phyloP scores from a whole-genome alignment of 2,329 filamentous ascomycete species.

The Hymenoscyphus albidus region DNA sequence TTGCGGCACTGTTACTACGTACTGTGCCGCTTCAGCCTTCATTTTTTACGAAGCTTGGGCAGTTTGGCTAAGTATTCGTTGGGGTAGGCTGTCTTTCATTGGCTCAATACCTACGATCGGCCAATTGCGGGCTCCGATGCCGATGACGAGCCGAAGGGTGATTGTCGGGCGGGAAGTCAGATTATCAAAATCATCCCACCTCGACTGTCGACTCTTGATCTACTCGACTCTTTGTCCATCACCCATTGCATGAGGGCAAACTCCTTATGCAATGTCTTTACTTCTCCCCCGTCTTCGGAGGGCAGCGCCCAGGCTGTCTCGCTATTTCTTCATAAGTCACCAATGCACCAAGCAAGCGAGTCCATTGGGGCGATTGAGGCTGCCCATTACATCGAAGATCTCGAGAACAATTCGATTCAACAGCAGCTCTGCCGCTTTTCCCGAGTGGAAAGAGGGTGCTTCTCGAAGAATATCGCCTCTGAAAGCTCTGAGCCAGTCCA shows the following conservation, averaged over 20 bases:
- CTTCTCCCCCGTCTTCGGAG: constrained; percentile 31
- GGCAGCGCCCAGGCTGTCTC: constrained; percentile 28
- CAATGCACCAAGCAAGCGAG: constrained; percentile 28
- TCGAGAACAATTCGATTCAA: constrained; percentile 32
- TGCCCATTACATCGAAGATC: constrained; percentile 23
- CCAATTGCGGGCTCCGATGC: background rate
- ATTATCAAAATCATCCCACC: constrained; percentile 15
- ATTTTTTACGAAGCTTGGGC: no score
- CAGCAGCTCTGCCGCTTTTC: constrained; percentile 25
- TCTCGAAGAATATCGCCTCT: constrained; percentile 24
- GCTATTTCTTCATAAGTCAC: constrained; percentile 33
- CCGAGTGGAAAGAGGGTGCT: constrained; percentile 4
- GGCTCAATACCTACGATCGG: background rate
- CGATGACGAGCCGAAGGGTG: background rate
- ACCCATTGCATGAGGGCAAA: constrained; percentile 6
- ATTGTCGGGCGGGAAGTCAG: no score
- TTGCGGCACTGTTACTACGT: no score
- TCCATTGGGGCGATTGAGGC: constrained; percentile 15
- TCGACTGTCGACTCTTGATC: background rate
- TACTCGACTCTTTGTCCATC: constrained; percentile 7
- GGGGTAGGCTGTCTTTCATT: background rate
- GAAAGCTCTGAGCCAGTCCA: constrained; percentile 25
- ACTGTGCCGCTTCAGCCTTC: no score
- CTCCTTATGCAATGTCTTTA: constrained; percentile 31
- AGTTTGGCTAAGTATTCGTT: background rate